A percentile compares a stretch with the other conserved stretches of the same genome.
Conservation (phyloP, 176 grass and related monocot genomes). For the Secale cereale region DNA sequence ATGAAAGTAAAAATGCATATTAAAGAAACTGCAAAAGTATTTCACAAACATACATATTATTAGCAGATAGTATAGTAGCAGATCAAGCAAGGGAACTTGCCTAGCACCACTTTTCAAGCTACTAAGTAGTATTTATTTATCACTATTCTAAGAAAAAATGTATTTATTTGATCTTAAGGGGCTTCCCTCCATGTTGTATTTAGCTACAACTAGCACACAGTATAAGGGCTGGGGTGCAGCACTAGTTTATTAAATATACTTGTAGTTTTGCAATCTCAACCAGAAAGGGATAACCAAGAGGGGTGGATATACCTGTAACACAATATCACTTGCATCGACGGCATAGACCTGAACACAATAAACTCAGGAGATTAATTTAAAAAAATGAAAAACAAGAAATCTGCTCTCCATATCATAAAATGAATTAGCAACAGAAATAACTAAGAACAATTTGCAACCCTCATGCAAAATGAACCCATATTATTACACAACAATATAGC, state of each 20-base stretch:
- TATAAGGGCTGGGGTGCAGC: background rate
- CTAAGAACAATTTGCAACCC: constrained; percentile 1
- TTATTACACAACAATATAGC: background rate
- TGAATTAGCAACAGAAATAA: background rate
- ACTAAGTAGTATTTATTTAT: background rate
- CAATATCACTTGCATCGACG: constrained; percentile 96
- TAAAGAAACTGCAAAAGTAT: background rate
- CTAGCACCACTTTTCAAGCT: background rate
- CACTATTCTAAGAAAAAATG: background rate
- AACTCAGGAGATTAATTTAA: constrained; percentile 26
- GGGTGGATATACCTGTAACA: constrained; percentile 57
- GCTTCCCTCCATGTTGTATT: background rate
- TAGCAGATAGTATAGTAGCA: background rate
- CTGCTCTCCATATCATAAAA: background rate
- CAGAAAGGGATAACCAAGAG: background rate
- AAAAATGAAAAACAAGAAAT: background rate
- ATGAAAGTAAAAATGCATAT: background rate
- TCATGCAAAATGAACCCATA: background rate
- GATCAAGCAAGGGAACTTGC: background rate
- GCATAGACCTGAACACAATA: constrained; percentile 84
- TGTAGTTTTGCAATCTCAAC: constrained; percentile 19
- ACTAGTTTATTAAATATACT: constrained; percentile 21
- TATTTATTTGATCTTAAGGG: constrained; percentile 13
- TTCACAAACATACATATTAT: background rate
- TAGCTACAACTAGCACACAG: background rate